Percentiles rank a stretch among this genome's conserved stretches.
Evolutionary conservation across 2,329 filamentous ascomycete species (phyloP).

Genomic region (Orbilia blumenaviensis): DNA sequence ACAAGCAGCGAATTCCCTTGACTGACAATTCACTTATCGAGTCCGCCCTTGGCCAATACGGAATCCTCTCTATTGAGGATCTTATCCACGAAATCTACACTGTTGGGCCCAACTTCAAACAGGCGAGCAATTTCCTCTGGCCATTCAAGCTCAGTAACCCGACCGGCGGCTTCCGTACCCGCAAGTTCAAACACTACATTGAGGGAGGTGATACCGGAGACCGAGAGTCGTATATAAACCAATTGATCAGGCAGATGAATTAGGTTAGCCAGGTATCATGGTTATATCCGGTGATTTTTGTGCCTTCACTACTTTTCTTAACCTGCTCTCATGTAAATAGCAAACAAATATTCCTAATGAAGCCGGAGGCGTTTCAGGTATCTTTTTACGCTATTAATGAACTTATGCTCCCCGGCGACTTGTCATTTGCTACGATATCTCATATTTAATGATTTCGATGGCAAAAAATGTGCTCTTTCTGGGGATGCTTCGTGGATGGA

Average conservation of each 20-base stretch:
- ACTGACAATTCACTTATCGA: constrained; percentile 99
- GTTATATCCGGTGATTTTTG: not conserved
- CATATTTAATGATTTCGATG: too few species aligned
- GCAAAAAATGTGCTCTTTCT: too few species aligned
- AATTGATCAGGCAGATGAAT: constrained; percentile 97
- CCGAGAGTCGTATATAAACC: constrained; percentile 98
- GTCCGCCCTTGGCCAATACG: constrained; percentile 95
- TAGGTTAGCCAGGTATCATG: constrained; percentile 65
- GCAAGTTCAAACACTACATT: constrained; percentile 99
- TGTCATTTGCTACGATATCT: not conserved
- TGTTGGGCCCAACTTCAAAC: constrained; percentile 99
- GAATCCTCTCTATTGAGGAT: constrained; percentile 99
- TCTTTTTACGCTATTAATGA: not conserved
- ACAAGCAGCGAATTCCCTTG: constrained; percentile 96
- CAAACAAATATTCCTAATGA: not conserved
- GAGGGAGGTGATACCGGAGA: constrained; percentile 99
- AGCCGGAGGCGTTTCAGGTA: not conserved
- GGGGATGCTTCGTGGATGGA: too few species aligned
- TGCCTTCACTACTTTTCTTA: not conserved
- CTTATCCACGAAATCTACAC: constrained; percentile 99
- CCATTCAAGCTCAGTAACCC: constrained; percentile 99
- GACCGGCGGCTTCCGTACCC: constrained; percentile 90
- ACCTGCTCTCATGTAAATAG: constrained; percentile 12
- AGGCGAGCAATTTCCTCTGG: constrained; percentile 99
- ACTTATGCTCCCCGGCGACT: too few species aligned